Evolutionary conservation across 2,329 filamentous ascomycete genomes (phyloP).

Genomic region (Cryphonectria nitschkei): DNA sequence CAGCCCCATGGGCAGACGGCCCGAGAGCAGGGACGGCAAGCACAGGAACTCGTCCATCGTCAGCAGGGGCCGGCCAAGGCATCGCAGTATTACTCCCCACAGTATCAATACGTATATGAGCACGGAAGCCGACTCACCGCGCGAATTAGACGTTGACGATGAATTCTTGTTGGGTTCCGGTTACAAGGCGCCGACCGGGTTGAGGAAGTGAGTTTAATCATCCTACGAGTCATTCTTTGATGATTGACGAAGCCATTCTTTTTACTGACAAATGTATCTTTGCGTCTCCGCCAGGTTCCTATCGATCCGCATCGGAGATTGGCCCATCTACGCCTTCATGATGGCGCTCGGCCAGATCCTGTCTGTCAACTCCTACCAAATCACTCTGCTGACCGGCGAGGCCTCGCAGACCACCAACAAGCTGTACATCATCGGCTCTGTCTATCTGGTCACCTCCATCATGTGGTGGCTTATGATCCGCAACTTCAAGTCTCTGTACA

Average conservation of each 20-base stretch:
- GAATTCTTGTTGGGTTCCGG: slow-evolving; percentile 60
- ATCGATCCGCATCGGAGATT: slow-evolving; percentile 61
- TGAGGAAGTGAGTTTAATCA: slow-evolving; percentile 49
- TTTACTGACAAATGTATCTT: background rate
- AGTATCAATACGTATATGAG: slow-evolving; percentile 29
- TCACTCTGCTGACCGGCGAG: slow-evolving; percentile 67
- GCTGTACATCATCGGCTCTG: slow-evolving; percentile 63
- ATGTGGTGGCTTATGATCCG: slow-evolving; percentile 68
- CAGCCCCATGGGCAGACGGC: slow-evolving; percentile 33
- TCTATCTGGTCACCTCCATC: slow-evolving; percentile 61
- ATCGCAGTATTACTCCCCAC: slow-evolving; percentile 31
- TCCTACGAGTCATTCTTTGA: background rate
- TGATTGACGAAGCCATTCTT: slow-evolving; percentile 1
- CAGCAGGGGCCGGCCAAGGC: slow-evolving; percentile 33
- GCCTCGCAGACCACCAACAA: slow-evolving; percentile 61
- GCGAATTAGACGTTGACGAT: slow-evolving; percentile 30
- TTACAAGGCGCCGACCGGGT: slow-evolving; percentile 59
- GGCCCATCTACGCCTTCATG: slow-evolving; percentile 66
- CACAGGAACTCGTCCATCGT: slow-evolving; percentile 42
- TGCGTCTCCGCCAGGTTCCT: slow-evolving; percentile 36
- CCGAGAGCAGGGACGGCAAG: slow-evolving; percentile 39
- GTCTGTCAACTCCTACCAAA: slow-evolving; percentile 69
- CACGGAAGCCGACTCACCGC: slow-evolving; percentile 29
- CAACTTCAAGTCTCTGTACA: slow-evolving; percentile 58
- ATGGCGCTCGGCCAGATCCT: slow-evolving; percentile 66